A percentile compares a stretch with the other conserved stretches of the same genome.
Evolutionary conservation across 2,329 filamentous ascomycete species (phyloP).

Genomic region (Cercospora beticola): DNA sequence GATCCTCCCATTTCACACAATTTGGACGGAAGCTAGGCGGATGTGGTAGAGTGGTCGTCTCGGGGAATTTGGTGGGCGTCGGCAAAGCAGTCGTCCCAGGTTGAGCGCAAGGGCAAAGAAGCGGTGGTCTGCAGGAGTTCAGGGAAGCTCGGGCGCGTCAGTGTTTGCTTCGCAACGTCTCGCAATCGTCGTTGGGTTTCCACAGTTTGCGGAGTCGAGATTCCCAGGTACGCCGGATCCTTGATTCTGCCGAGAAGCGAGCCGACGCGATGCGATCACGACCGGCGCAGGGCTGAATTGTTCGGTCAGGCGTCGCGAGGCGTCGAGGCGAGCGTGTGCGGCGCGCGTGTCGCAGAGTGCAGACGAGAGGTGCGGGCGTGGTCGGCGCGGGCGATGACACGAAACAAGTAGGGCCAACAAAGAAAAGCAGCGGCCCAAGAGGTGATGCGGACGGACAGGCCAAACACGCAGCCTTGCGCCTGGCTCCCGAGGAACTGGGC

Average conservation of each 20-base stretch:
- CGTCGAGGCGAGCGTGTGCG: not conserved
- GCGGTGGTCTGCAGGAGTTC: not conserved
- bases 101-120: not conserved
- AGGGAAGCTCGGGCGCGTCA: not conserved
- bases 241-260: not conserved
- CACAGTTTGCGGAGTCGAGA: slow-evolving; percentile 11
- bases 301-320: not conserved
- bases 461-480: not conserved
- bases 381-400: not conserved
- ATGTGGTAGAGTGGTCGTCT: not conserved
- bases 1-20: not conserved
- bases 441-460: not conserved
- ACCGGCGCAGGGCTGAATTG: not conserved
- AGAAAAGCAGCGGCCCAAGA: not conserved
- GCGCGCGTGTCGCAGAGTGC: slow-evolving; percentile 2
- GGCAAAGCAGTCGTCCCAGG: not conserved
- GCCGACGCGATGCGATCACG: slow-evolving; percentile 8
- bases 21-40: not conserved
- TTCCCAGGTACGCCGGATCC: not conserved
- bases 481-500: not conserved
- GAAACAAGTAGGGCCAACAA: not conserved
- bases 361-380: not conserved
- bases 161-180: slow-evolving; percentile 6
- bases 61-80: not conserved
- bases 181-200: not conserved